Percentiles rank a stretch among this genome's conserved stretches.
Evolutionary conservation across 192 early-diverging fungal genomes (phyloP).

Genomic region (Coemansia sp.): DNA sequence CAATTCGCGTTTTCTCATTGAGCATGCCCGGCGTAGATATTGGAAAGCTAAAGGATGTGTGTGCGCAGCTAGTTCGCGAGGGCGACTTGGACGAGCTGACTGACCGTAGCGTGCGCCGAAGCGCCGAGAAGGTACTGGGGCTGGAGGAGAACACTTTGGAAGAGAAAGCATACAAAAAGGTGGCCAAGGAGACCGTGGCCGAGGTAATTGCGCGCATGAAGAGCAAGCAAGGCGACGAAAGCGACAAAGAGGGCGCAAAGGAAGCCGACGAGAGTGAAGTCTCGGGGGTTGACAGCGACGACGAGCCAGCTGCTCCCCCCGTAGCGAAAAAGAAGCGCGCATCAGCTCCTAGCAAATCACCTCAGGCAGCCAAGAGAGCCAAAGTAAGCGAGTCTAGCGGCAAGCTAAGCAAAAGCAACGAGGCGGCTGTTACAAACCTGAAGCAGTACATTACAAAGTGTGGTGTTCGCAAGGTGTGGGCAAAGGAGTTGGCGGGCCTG

Average conservation of each 20-base stretch:
- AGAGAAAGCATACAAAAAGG: conserved; percentile 26
- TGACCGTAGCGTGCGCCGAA: conserved; percentile 28
- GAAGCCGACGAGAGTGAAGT: conserved; percentile 5
- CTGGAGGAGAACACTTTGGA: conserved; percentile 29
- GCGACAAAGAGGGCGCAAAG: neutral
- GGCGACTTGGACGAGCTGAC: conserved; percentile 41
- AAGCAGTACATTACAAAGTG: conserved; percentile 51
- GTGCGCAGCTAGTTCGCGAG: conserved; percentile 23
- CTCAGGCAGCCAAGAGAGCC: conserved; percentile 14
- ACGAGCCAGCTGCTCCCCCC: neutral
- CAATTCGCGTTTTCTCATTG: neutral
- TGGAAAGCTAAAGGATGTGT: conserved; percentile 15
- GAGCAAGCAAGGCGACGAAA: neutral
- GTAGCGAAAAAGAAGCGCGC: conserved; percentile 7
- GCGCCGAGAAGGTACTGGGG: conserved; percentile 25
- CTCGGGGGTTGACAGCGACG: conserved; percentile 18
- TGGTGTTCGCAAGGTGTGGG: conserved; percentile 52
- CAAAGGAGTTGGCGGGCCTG: conserved; percentile 51
- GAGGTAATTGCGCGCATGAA: conserved; percentile 5
- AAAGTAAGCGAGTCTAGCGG: neutral
- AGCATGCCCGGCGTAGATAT: conserved; percentile 18
- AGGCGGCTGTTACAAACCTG: conserved; percentile 32
- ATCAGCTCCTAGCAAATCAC: neutral
- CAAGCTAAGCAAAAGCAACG: conserved; percentile 12
- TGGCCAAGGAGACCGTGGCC: conserved; percentile 23